phyloP scores from a whole-genome alignment of 2,329 filamentous ascomycete species.

The Cordyceps sp. region DNA sequence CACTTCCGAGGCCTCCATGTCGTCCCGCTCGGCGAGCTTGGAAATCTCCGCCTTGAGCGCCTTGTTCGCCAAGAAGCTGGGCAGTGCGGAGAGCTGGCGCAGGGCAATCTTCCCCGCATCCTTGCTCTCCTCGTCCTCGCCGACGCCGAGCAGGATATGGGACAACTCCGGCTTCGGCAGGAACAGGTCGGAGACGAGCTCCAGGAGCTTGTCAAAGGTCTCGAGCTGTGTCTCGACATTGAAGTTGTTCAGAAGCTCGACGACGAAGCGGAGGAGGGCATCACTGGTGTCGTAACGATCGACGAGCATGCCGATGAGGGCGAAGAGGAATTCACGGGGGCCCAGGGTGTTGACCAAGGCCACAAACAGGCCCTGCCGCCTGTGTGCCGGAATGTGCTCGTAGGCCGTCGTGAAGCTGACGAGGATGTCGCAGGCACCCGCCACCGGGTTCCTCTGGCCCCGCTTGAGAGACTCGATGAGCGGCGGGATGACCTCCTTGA shows the following conservation, averaged over 20 bases:
- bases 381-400: conserved; percentile 83
- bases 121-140: conserved; percentile 27
- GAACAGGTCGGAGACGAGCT: conserved; percentile 59
- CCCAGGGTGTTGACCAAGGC: conserved; percentile 76
- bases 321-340: conserved; percentile 72
- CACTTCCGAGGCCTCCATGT: conserved; percentile 48
- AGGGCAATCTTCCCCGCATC: conserved; percentile 34
- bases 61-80: conserved; percentile 39
- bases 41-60: conserved; percentile 38
- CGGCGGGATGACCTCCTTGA: conserved; percentile 84
- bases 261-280: conserved; percentile 56
- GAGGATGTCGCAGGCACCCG: conserved; percentile 76
- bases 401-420: conserved; percentile 92
- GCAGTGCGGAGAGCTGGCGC: conserved; percentile 38
- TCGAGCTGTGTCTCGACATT: conserved; percentile 59
- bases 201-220: conserved; percentile 61
- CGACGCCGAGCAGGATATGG: conserved; percentile 47
- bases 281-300: conserved; percentile 73
- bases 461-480: conserved; percentile 72
- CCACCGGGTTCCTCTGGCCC: conserved; percentile 61
- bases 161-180: conserved; percentile 60
- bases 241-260: conserved; percentile 58
- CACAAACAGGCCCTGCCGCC: conserved; percentile 67
- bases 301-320: conserved; percentile 75
- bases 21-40: conserved; percentile 41